phyloP scores from a whole-genome alignment of 345 rosid species.

The Ailanthus altissimus region DNA sequence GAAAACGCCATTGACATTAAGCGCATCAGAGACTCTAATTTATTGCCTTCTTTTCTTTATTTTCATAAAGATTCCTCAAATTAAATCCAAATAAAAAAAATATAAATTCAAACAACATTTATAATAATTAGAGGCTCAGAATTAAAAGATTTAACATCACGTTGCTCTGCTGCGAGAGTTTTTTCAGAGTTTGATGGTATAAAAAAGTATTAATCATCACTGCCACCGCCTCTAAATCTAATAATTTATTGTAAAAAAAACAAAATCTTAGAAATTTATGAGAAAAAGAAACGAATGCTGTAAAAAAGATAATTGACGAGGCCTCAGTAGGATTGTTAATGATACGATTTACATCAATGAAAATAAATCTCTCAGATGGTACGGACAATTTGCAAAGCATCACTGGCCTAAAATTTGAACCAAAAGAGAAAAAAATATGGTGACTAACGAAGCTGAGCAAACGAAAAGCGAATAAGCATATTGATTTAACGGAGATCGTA shows the following conservation, averaged over 20 bases:
- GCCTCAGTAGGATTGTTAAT: slow-evolving; percentile 37
- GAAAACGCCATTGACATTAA: slow-evolving; percentile 37
- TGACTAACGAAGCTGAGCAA: not conserved
- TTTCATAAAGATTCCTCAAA: fast-evolving
- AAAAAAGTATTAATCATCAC: slow-evolving; percentile 33
- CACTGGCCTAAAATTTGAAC: slow-evolving; percentile 28
- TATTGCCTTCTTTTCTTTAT: slow-evolving; percentile 57
- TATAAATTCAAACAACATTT: not conserved
- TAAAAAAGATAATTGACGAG: not conserved
- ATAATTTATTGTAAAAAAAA: not conserved
- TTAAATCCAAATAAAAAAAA: too few relatives aligned
- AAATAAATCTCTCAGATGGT: slow-evolving; percentile 49
- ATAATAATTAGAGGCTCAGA: slow-evolving; percentile 42
- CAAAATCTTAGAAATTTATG: not conserved
- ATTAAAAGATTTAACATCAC: slow-evolving; percentile 30
- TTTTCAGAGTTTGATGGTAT: slow-evolving; percentile 68
- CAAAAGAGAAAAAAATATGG: too few relatives aligned
- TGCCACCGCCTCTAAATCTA: slow-evolving; percentile 25
- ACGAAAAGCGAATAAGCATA: slow-evolving; percentile 8
- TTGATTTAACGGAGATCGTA: too few relatives aligned
- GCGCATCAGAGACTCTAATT: slow-evolving; percentile 79
- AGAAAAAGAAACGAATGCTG: not conserved
- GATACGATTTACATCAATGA: slow-evolving; percentile 36
- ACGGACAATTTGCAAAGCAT: slow-evolving; percentile 58
- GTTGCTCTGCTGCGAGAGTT: slow-evolving; percentile 23